Base-by-base conservation (phyloP, 192 early-diverging fungal species). In the Entophlyctis luteolus region DNA sequence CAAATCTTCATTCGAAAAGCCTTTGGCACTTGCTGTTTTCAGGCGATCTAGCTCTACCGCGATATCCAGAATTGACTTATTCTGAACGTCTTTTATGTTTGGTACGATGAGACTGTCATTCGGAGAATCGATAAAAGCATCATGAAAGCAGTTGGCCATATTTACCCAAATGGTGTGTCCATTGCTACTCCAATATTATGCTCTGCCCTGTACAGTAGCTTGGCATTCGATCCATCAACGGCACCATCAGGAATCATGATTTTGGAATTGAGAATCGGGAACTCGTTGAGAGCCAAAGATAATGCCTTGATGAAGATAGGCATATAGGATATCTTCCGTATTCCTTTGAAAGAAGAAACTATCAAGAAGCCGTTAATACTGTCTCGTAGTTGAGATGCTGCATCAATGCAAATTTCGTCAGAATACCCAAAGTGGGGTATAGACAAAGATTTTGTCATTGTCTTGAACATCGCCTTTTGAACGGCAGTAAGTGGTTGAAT, bases 131-230 rank as follows among this genome's bases (percentile, higher is more conserved):
- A 54, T n/a, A 48, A 72, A 27, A 33, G 71, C 20, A 18, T 37
- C 0, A 22, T 72, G 20, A 10, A 39, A 37, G 29, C 53, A 39
- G 29, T 4, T 16, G 1, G 16, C 36, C 46, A 25, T 10, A 62
- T 22, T 59, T 35, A 81, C 82, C 96, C 96, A 57, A 88, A 79
- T 4, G 94, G 91, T n/a, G 94, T 95, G 71, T 98, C 96, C 94
- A 98, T 94, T 18, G 96, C 96, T 34, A 98, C 76, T 39, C 93
- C 91, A 68, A 98, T 90, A 76, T 98, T 95, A 73, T 97, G 96
- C 3, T 79, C 75, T 1, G 80, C 80, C 32, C 92, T 82, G 73
- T 90, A 96, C 59, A 78, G 78, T 39, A 98, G 65, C 68, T 81
- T 79, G 38, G 85, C 84, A 28, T 71, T 72, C 0, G 70, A 72